Evolutionary conservation across 139 green algal genomes (phyloP).

Genomic region (Diplosphaera chodatii): DNA sequence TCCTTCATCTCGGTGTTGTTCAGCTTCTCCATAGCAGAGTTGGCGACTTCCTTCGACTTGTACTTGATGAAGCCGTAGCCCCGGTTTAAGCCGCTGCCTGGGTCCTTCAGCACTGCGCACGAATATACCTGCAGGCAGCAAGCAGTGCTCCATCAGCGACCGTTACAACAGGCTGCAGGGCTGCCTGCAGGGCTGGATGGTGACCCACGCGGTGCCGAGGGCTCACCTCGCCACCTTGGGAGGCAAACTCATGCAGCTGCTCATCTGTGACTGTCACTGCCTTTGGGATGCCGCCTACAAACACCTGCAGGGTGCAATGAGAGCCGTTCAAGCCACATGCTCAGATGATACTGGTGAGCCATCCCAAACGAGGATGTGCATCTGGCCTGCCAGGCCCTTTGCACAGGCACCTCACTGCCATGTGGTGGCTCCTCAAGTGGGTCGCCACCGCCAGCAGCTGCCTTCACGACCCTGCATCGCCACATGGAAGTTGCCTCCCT

Average conservation of each 20-base stretch:
- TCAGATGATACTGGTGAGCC: no score
- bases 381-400: no score
- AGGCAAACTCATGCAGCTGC: constrained; percentile 38
- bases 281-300: constrained; percentile 59
- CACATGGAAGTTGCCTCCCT: no score
- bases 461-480: neutral
- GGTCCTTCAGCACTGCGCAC: constrained; percentile 40
- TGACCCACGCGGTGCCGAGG: neutral
- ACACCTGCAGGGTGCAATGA: constrained; percentile 48
- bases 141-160: no score
- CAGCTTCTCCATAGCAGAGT: constrained; percentile 48
- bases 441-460: constrained; percentile 1
- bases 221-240: constrained; percentile 27
- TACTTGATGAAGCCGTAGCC: constrained; percentile 77
- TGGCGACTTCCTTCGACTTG: constrained; percentile 42
- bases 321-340: no score
- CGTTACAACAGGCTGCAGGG: no score
- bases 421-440: constrained; percentile 23
- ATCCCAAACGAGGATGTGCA: no score
- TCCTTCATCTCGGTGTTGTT: constrained; percentile 44
- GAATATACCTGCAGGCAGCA: constrained; percentile 27
- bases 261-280: constrained; percentile 42
- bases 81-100: constrained; percentile 20
- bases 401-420: neutral
- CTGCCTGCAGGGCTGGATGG: no score